Conservation (phyloP, 2,329 filamentous ascomycete species). For the Xylaria sp. region DNA sequence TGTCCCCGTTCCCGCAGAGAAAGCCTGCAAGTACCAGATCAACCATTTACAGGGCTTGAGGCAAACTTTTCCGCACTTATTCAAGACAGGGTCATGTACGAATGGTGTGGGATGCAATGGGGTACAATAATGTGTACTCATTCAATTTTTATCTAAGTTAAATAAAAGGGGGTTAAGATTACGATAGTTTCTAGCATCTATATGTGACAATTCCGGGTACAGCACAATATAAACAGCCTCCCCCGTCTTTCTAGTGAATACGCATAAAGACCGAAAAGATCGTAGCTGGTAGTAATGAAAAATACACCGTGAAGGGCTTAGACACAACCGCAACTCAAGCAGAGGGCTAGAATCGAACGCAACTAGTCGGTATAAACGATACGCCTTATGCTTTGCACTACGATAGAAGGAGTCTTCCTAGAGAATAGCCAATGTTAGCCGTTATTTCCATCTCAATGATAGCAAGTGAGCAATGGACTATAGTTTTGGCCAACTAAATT, state of each 20-base stretch:
- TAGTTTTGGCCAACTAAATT: not conserved
- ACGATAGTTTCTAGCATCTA: not conserved
- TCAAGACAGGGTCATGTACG: slow-evolving; percentile 12
- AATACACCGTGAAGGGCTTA: too few relatives aligned
- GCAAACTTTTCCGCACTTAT: slow-evolving; percentile 27
- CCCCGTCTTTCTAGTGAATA: not conserved
- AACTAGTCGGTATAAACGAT: too few relatives aligned
- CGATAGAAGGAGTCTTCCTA: not conserved
- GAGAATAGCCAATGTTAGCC: not conserved
- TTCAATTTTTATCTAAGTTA: not conserved
- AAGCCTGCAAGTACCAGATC: slow-evolving; percentile 33
- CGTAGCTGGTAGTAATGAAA: not conserved
- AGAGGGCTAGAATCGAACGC: not conserved
- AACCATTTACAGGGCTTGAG: slow-evolving; percentile 31
- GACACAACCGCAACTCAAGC: not conserved
- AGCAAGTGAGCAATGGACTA: slow-evolving; percentile 5
- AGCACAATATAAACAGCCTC: not conserved
- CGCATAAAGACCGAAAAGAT: not conserved
- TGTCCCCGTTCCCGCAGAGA: slow-evolving; percentile 7
- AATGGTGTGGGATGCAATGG: slow-evolving; percentile 1
- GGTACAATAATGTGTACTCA: slow-evolving; percentile 6
- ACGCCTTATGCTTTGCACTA: not conserved
- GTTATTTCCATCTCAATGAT: not conserved
- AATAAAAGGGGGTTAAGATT: not conserved
- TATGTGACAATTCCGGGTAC: not conserved